Evolutionary conservation across 345 rosid species (phyloP), one percentile per base, ranked within the genome.

Genomic region (Carallia brachiata): DNA sequence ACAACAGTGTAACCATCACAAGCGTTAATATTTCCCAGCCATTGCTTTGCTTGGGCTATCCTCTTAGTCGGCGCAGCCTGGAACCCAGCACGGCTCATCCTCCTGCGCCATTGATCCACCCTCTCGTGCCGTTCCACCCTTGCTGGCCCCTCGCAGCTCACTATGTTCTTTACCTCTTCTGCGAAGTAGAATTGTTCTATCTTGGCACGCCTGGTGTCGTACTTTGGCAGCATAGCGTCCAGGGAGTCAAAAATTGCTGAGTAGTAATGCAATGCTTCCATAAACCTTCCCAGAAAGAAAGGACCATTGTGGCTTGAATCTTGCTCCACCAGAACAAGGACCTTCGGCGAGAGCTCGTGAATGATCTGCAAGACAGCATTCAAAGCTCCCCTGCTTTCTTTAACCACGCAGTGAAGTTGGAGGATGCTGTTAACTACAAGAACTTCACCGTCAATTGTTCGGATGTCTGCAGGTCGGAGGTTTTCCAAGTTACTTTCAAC

Each of bases 21-120:
- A 12, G 75, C 77, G 27, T 66, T 77, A 16, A 75, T 79, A 62
- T 75, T 80, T 68, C 64, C 75, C 8, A 86, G 80, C 93, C 93
- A 86, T 66, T 84, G 73, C 78, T 83, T 84, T 65, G 88, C 82
- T 74, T 74, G 83, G 65, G 75, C 65, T 71, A 84, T 12, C 85
- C 81, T 80, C 86, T 79, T 84, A 23, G 82, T 63, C 0, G 87
- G 86, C 37, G 85, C 78, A 19, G 78, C 85, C 78, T 86, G 93
- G 36, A 88, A 88, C 17, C 89, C 86, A 0, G 90, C 90, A n/a
- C 89, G 85, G 73, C 89, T 88, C 90, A 81, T 86, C 76, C 90
- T 81, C 79, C 93, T 65, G 13, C 85, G 79, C 93, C 89, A 88
- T 54, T 86, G 90, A 48, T 86, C 87, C 67, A 80, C 74, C 76